Evolutionary conservation across 2,329 filamentous ascomycete genomes (phyloP), one percentile per base, ranked within the genome.

Genomic region (Ceratocystis cubensis): DNA sequence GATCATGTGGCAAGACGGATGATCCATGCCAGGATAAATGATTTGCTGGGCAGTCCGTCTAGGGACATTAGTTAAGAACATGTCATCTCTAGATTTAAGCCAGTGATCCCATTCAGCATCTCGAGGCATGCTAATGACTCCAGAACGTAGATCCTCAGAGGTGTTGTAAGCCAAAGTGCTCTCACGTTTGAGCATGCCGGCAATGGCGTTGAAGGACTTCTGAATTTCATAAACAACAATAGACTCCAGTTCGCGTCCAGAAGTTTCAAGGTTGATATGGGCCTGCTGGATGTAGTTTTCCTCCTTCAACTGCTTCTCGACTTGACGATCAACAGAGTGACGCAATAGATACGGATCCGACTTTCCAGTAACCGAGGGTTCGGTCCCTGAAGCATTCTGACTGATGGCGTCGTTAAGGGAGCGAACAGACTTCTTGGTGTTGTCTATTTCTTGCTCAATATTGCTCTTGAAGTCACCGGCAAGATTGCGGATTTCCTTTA

Each of bases 181-280:
- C 74, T 97, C 93, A 61, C 91, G 87, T 78, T 93, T 96, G 69
- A 97, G 79, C 70, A 97, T 96, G 65, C 88, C 88, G 28, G 92
- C 89, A 71, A 96, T 91, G 1, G 92, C 91, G 72, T 94, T 96
- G 78, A 96, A 97, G 0, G 94, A 91, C 75, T 97, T 97, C 74
- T 99, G 94, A 53, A 99, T 95, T 76, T 99, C 94, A 70, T 92
- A 91, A 15, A 99, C 91, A 0, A 99, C 91, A 70, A 99, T 97
- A 0, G 91, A 89, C 76, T 99, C 94, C 1, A 99, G 84, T 76
- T 99, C 94, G 69, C 92, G 88, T 1, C 94, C 94, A 17, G 94
- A 97, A 70, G 85, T 89, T 75, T 99, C 94, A 15, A 99, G 81
- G 74, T 99, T 97, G 64, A 96, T 81, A 72, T 95, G 96, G 8